Percentiles rank a stretch among this genome's conserved stretches.
phyloP scores from a whole-genome alignment of 176 grass and related monocot genomes.

The Coix lacrymajobi region DNA sequence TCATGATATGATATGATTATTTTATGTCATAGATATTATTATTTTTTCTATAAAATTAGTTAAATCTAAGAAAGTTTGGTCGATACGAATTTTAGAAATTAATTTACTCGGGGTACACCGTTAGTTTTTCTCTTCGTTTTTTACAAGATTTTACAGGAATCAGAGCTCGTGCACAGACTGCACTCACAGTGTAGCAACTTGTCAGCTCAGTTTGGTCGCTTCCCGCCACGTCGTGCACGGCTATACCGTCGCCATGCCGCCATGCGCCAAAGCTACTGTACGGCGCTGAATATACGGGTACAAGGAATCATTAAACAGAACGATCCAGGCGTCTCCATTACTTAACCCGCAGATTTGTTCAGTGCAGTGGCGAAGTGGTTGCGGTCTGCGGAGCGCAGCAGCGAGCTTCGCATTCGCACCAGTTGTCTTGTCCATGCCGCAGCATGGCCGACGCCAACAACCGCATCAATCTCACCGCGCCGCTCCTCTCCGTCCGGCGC shows the following conservation, averaged over 20 bases:
- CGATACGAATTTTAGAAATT: too few species aligned
- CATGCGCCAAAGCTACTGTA: conserved; percentile 6
- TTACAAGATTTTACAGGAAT: neutral
- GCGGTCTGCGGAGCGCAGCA: neutral
- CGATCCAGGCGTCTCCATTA: conserved; percentile 7
- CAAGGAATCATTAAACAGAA: neutral
- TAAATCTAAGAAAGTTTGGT: too few species aligned
- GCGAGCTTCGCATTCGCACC: neutral
- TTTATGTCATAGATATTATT: too few species aligned
- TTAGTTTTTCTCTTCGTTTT: neutral
- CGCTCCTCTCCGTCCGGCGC: conserved; percentile 66
- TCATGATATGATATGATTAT: too few species aligned
- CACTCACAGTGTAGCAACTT: neutral
- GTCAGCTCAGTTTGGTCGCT: neutral
- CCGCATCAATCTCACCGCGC: conserved; percentile 60
- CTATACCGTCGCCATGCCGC: neutral
- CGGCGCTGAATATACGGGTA: neutral
- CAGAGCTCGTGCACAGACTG: neutral
- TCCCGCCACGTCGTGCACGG: neutral
- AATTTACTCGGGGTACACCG: too few species aligned
- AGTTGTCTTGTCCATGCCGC: neutral
- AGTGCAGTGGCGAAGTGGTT: neutral
- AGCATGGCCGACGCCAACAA: conserved; percentile 38
- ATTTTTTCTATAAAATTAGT: too few species aligned
- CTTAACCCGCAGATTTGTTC: neutral